Base-by-base conservation (phyloP, 2,329 filamentous ascomycete species). In the Aspergillus latus region DNA sequence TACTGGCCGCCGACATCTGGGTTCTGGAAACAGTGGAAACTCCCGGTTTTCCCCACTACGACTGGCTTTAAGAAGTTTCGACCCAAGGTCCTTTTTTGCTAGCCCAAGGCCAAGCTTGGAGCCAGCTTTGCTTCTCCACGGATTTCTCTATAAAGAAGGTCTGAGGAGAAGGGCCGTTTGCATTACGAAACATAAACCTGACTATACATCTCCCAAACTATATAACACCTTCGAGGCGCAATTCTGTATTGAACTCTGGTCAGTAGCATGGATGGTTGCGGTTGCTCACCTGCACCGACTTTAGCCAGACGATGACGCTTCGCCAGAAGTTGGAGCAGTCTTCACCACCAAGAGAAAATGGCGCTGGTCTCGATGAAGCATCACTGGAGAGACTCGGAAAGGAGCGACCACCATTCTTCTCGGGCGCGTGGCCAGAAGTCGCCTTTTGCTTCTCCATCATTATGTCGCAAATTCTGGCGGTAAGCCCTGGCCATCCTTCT, bases 401-500 rank as follows among this genome's bases (percentile, higher is more conserved):
- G 53, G 78, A 86, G 64, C 78, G 87, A 3, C 87, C 87, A 1
- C 74, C 78, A 4, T 73, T 74, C 13, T 87, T 89, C 66, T 68
- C 70, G 8, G 79, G 77, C 2, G 67, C 74, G 47, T 78, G 78
- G 72, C 71, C 80, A n/a, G 87, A 89, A 65, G 59, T 84, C 4
- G 79, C 80, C 21, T 89, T 89, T 65, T 81, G 85, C 66, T 82
- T 84, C 62, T 83, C 83, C 0, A 76, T 88, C 16, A 73, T 86
- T 10, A 80, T 83, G 59, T 86, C 84, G 45, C 86, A 87, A 74
- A 81, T 87, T 59, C 78, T 88, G 64, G 78, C 82, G 44, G 81
- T 82, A 72, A 54, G 79, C 7, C 6, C 37, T 6, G 21, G 21
- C 21, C 21, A 21, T 21, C 21, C 11, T n/a, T 71, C n/a, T 29